phyloP scores from a whole-genome alignment of 1,284 basidiomycete genomes.

The Hymenochaete sp. region DNA sequence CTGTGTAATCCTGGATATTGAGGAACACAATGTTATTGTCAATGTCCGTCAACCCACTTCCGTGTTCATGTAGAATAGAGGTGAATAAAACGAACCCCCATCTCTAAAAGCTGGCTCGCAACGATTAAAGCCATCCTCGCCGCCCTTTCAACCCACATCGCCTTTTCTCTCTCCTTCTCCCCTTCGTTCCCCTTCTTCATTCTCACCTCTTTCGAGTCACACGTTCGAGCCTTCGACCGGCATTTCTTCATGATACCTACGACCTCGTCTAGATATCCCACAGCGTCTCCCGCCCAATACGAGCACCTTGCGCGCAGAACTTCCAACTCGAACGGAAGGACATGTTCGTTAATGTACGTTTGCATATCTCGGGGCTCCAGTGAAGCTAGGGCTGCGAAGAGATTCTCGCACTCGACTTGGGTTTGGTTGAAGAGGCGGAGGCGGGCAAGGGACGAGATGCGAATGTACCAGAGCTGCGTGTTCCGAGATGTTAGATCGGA shows the following conservation, averaged over 20 bases:
- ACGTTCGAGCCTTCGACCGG: slow-evolving; percentile 46
- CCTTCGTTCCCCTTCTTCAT: too few species aligned
- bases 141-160: slow-evolving; percentile 75
- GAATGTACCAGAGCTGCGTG: slow-evolving; percentile 70
- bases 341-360: slow-evolving; percentile 44
- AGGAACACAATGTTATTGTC: background rate
- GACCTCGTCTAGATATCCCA: slow-evolving; percentile 71
- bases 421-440: slow-evolving; percentile 76
- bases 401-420: slow-evolving; percentile 66
- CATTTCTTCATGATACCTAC: slow-evolving; percentile 72
- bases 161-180: too few species aligned
- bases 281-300: slow-evolving; percentile 68
- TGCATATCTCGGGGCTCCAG: slow-evolving; percentile 44
- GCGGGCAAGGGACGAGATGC: slow-evolving; percentile 65
- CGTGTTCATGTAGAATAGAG: background rate
- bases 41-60: background rate
- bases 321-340: slow-evolving; percentile 73
- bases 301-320: slow-evolving; percentile 62
- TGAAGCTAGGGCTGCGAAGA: slow-evolving; percentile 61
- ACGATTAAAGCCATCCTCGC: slow-evolving; percentile 61
- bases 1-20: slow-evolving; percentile 51
- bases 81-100: slow-evolving; percentile 40
- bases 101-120: slow-evolving; percentile 65
- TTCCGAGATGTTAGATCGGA: background rate
- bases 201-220: slow-evolving; percentile 32